phyloP scores from a whole-genome alignment of 2,329 filamentous ascomycete species.

The Penicillium crustosum region DNA sequence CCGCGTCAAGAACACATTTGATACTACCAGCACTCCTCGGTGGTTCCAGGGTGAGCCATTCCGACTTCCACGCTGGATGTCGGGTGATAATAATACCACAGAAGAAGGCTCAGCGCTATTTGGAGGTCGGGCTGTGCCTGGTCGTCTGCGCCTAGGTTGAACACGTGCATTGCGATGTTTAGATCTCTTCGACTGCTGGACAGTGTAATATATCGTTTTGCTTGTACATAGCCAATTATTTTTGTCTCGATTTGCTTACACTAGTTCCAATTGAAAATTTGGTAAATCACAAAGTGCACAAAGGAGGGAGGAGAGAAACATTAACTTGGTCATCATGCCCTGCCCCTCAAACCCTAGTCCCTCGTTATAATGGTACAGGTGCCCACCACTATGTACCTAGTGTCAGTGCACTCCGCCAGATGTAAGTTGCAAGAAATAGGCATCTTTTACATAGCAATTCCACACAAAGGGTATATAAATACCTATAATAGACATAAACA shows the following conservation, averaged over 20 bases:
- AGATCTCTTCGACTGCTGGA: conserved; percentile 18
- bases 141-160: conserved; percentile 41
- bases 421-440: too few relatives aligned
- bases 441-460: too few relatives aligned
- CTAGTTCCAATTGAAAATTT: background rate
- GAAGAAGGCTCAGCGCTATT: conserved; percentile 40
- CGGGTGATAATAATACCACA: conserved; percentile 51
- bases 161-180: conserved; percentile 12
- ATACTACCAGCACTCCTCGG: conserved; percentile 74
- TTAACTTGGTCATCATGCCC: too few relatives aligned
- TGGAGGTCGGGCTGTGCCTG: conserved; percentile 42
- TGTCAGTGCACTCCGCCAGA: too few relatives aligned
- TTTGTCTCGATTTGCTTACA: background rate
- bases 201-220: conserved; percentile 22
- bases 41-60: conserved; percentile 77
- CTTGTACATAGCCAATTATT: conserved; percentile 19
- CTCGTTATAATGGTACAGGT: too few relatives aligned
- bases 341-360: too few relatives aligned
- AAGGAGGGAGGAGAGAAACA: too few relatives aligned
- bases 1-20: conserved; percentile 87
- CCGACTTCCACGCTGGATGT: conserved; percentile 81
- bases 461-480: too few relatives aligned
- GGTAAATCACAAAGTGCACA: background rate
- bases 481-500: too few relatives aligned
- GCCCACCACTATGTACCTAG: too few relatives aligned